Evolutionary conservation across 2,329 filamentous ascomycete species (phyloP).

Genomic region (Phyllachora maydis): DNA sequence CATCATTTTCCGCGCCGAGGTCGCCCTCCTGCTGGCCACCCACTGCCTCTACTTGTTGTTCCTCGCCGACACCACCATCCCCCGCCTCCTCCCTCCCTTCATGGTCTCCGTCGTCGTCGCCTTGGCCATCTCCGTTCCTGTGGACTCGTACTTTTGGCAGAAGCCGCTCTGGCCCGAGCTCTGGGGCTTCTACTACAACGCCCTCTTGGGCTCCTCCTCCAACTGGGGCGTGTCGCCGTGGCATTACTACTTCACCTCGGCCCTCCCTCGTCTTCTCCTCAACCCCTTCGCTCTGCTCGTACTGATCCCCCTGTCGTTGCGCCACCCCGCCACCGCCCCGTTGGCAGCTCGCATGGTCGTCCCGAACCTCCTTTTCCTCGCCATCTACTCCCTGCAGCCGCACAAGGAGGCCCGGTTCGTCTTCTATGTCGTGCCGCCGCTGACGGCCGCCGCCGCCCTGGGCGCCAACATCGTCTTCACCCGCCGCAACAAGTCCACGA

Average conservation of each 20-base stretch:
- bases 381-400: constrained; percentile 68
- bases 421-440: constrained; percentile 62
- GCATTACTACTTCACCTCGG: constrained; percentile 69
- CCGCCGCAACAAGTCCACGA: constrained; percentile 37
- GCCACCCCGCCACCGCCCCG: constrained; percentile 20
- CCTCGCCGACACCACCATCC: constrained; percentile 26
- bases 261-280: constrained; percentile 63
- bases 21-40: constrained; percentile 59
- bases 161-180: constrained; percentile 76
- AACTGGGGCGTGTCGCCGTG: constrained; percentile 78
- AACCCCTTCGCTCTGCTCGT: constrained; percentile 48
- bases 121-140: constrained; percentile 45
- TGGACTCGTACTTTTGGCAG: constrained; percentile 95
- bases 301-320: constrained; percentile 32
- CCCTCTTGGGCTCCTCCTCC: constrained; percentile 60
- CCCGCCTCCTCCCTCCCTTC: constrained; percentile 45
- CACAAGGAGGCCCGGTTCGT: constrained; percentile 97
- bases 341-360: constrained; percentile 29
- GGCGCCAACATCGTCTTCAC: constrained; percentile 51
- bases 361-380: constrained; percentile 53
- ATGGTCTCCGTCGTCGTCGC: constrained; percentile 42
- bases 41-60: constrained; percentile 44
- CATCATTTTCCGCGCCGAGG: constrained; percentile 73
- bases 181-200: constrained; percentile 79
- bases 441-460: constrained; percentile 60